Evolutionary conservation across 176 grass and related monocot species (phyloP).

Genomic region (maize (Zea mays)): Zm-B73-REFERENCE-NAM-5.0 NC_050098.1:186200501-186201000

Average conservation of each 20-base stretch:
- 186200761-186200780: constrained; percentile 94
- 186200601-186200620: constrained; percentile 85
- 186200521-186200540: constrained; percentile 80
- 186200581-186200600: constrained; percentile 75
- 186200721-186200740: constrained; percentile 77
- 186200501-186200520: constrained; percentile 78
- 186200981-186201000: neutral
- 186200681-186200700: constrained; percentile 93
- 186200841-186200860: constrained; percentile 71
- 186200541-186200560: constrained; percentile 84
- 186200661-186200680: constrained; percentile 75
- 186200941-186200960: too few species aligned
- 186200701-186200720: constrained; percentile 91
- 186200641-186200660: constrained; percentile 85
- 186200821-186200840: constrained; percentile 74
- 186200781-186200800: constrained; percentile 66
- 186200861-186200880: constrained; percentile 78
- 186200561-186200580: constrained; percentile 90
- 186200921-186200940: neutral
- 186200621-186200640: constrained; percentile 93
- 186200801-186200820: constrained; percentile 96
- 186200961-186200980: neutral
- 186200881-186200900: neutral
- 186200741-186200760: constrained; percentile 90
- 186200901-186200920: neutral